Evolutionary conservation across 2,329 filamentous ascomycete genomes (phyloP), one percentile per base, ranked within the genome.

Genomic region (Stagonosporopsis chrysanthemi): DNA sequence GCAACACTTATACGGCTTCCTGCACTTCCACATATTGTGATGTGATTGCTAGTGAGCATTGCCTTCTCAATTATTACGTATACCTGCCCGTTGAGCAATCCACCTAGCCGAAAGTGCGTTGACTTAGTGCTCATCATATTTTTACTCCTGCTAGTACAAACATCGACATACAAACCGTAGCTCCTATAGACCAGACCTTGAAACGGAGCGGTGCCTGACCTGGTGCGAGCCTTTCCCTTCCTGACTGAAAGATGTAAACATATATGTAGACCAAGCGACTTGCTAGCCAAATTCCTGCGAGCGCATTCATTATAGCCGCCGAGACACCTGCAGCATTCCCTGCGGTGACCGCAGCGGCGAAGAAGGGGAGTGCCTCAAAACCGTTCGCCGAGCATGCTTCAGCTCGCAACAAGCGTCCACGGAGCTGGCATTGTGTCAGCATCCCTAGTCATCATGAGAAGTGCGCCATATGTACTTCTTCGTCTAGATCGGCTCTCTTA

Each of bases 361-460:
- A 52, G n/a, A 52, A 14, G 2, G 49, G 41, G n/a, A 52, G 49
- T 7, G 49, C 49, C 9, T 52, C 49, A 28, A 52, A 52, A 4
- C 49, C 33, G 9, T 52, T 45, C 14, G 40, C 33, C 19, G 49
- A 44, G 28, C 31, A 31, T 23, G 49, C 49, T 39, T 52, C 49
- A 15, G 41, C 49, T 23, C 49, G 41, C 17, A 52, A 17, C 6
- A 52, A 33, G 17, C 41, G 49, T 4, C 33, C 49, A 2, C 41
- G 49, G 9, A 52, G 41, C 41, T 52, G 19, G 9, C 7, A 3
- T 24, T 15, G 14, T 4, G 31, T 45, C 5, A 45, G 23, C 6
- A n/a, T 6, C 4, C 1, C 11, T 23, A 12, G 11, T 44, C 11
- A 6, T 19, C 4, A 9, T 3, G 17, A 4, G 15, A 12, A n/a